These are phyloP conservation scores for Ministeria vibrans DNA, from an alignment of 78 protist genomes.

Conservation along the genomic window DNA sequence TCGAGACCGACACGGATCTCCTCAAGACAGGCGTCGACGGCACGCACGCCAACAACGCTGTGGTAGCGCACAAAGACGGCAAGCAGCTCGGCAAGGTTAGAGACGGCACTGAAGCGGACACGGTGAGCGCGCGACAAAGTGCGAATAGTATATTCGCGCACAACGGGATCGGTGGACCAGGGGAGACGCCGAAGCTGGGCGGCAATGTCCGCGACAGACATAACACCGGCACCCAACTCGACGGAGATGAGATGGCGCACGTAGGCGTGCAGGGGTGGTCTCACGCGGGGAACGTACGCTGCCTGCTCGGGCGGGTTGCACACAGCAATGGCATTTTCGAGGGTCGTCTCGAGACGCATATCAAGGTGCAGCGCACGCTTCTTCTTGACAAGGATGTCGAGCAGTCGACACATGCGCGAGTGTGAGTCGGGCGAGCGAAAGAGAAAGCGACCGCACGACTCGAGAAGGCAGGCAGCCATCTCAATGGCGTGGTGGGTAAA, in stretches of 20 bases:
- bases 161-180: background rate
- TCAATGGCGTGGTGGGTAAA: conserved; percentile 59
- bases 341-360: background rate
- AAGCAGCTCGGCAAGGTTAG: conserved; percentile 14
- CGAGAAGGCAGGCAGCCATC: conserved; percentile 51
- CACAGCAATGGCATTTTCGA: conserved; percentile 23
- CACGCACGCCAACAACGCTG: conserved; percentile 6
- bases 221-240: no score
- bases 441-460: conserved; percentile 66
- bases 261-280: conserved; percentile 16
- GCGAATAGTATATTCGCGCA: conserved; percentile 9
- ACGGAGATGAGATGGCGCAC: conserved; percentile 3
- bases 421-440: conserved; percentile 50
- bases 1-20: conserved; percentile 24
- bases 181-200: background rate
- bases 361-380: background rate
- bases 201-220: no score
- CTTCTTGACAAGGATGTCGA: conserved; percentile 35
- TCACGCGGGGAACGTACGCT: background rate
- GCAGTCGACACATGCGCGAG: conserved; percentile 24
- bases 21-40: conserved; percentile 35
- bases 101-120: conserved; percentile 9
- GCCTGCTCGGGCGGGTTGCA: conserved; percentile 18
- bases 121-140: conserved; percentile 37
- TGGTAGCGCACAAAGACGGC: conserved; percentile 32